Base-by-base conservation (phyloP, 23 red algal genomes). In the Porphyridium purpureum region DNA sequence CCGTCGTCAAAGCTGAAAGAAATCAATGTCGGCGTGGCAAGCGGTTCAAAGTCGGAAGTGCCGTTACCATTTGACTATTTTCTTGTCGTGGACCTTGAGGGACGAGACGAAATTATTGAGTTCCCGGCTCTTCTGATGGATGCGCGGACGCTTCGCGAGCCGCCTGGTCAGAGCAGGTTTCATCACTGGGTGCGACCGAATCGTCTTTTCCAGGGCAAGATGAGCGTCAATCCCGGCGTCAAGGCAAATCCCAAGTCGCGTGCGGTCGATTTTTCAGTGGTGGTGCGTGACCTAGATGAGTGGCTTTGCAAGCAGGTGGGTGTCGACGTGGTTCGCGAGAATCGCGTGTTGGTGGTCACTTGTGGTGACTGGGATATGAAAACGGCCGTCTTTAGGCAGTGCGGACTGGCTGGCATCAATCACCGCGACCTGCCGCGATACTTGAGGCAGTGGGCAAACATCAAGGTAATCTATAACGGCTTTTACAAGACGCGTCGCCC, bases 281-380 rank as follows among this genome's bases (percentile, higher is more conserved):
- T n/a, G n/a, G n/a, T n/a, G n/a, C n/a, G n/a, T n/a, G n/a, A n/a
- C n/a, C n/a, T n/a, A n/a, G n/a, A n/a, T n/a, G n/a, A n/a, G n/a
- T n/a, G n/a, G n/a, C n/a, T n/a, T n/a, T n/a, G n/a, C n/a, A n/a
- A n/a, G n/a, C n/a, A n/a, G n/a, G n/a, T n/a, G n/a, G n/a, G n/a
- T n/a, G n/a, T n/a, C n/a, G n/a, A n/a, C n/a, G n/a, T n/a, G n/a
- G n/a, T n/a, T n/a, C n/a, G n/a, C 17, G 38, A 44, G 17, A 44
- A 44, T 44, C 38, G 38, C 11, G 11, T 44, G 11, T 11, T 17
- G 17, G 17, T 44, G 38, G 38, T 44, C 11, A 11, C 11, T 17
- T 44, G 38, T 44, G 38, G 38, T 11, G 17, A 44, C 38, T 44
- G 38, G 38, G 38, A 44, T 44, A 17, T 44, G 11, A 44, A 44